phyloP scores from a whole-genome alignment of 768 basidiomycete genomes.

The Amanita rubescens region DNA sequence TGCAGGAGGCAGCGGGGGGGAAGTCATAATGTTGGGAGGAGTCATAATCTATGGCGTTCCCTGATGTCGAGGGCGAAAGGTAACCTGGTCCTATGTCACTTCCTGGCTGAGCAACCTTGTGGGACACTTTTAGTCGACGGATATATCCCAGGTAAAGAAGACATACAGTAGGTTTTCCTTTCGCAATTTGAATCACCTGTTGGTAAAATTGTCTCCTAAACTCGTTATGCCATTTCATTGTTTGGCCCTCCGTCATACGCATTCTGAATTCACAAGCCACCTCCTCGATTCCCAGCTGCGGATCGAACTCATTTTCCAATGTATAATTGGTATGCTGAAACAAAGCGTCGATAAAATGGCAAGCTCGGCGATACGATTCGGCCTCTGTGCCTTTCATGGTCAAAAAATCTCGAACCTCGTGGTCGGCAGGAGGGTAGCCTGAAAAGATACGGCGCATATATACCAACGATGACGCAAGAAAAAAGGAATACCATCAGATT shows the following conservation, averaged over 20 bases:
- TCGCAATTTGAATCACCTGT: background rate
- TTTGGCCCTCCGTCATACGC: background rate
- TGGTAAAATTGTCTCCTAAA: constrained; percentile 1
- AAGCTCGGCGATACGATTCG: background rate
- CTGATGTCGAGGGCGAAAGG: background rate
- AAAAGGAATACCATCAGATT: background rate
- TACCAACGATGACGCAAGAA: background rate
- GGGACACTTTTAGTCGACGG: background rate
- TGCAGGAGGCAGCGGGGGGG: no score
- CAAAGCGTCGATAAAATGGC: background rate
- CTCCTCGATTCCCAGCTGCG: background rate
- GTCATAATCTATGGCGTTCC: background rate
- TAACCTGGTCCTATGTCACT: background rate
- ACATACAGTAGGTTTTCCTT: background rate
- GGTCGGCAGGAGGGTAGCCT: constrained; percentile 1
- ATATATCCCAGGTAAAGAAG: constrained; percentile 1
- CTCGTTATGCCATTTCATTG: background rate
- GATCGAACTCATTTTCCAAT: background rate
- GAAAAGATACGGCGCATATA: background rate
- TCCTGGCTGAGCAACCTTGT: background rate
- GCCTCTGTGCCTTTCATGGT: background rate
- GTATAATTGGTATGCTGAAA: background rate
- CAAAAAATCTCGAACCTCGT: background rate
- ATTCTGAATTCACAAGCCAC: background rate
- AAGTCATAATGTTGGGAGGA: no score